Evolutionary conservation across 768 basidiomycete genomes (phyloP), one percentile per base, ranked within the genome.

Genomic region (Boletus subparvulus): DNA sequence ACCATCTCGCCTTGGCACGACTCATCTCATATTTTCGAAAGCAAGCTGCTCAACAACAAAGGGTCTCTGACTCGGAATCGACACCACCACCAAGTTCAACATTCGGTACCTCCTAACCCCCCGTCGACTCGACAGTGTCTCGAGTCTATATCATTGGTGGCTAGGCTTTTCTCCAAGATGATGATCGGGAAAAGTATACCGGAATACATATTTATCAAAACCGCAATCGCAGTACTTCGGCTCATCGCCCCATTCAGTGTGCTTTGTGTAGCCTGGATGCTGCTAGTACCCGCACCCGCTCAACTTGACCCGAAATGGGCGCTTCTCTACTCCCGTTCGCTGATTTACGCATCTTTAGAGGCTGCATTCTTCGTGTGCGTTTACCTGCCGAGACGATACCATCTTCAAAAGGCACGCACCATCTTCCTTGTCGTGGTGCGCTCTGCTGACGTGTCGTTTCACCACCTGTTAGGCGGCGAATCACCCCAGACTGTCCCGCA

Each of bases 131-230:
- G 6, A 28, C 26, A 28, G n/a, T 13, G 19, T 33, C 17, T 17
- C 43, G 12, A 12, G n/a, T 5, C 19, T 3, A 24, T 17, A 47
- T 9, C 30, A 47, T 30, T 24, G 19, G 50, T 24, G 28, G 24
- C 47, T 3, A 13, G n/a, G 5, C 33, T 12, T n/a, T 32, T 36
- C 26, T 12, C 11, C 61, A 50, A 52, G 50, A 55, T 45, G 39
- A 83, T 83, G 81, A 73, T 83, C 47, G 79, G 80, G n/a, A 75
- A 75, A 59, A 76, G 69, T 42, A 51, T 75, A 37, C 70, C 73
- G 3, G 84, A 86, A 70, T 84, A 82, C 64, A 56, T 83, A 55
- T 78, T 81, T 62, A 85, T 87, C 47, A 75, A 74, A 48, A 45
- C 65, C 10, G 72, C 70, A 40, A 84, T 87, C 47, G 35, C 70